Conservation (phyloP, 2,329 filamentous ascomycete genomes). For the Paraphoma sp. region DNA sequence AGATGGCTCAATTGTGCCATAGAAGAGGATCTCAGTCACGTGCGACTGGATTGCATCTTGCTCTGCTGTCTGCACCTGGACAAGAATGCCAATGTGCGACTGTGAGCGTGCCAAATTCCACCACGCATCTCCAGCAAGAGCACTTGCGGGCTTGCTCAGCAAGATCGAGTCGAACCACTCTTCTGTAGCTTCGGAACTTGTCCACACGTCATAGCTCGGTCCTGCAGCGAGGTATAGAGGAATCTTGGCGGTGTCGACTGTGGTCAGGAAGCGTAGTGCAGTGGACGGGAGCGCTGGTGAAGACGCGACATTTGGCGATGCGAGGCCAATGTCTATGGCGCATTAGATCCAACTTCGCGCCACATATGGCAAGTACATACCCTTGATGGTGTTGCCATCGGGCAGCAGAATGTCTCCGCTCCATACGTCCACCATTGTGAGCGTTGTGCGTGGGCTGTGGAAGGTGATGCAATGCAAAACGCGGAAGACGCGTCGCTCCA, state of each 20-base stretch:
- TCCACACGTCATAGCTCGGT: conserved; percentile 48
- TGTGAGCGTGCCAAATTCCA: conserved; percentile 47
- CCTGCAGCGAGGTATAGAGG: conserved; percentile 50
- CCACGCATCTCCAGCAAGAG: conserved; percentile 33
- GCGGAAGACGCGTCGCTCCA: conserved; percentile 20
- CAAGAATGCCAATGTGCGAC: conserved; percentile 50
- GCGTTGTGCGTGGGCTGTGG: neutral
- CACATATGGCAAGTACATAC: conserved; percentile 16
- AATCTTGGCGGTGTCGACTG: conserved; percentile 49
- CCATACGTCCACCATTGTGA: conserved; percentile 43
- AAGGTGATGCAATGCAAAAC: neutral
- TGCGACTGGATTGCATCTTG: conserved; percentile 11
- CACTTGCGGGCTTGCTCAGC: conserved; percentile 22
- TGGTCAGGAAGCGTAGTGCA: conserved; percentile 44
- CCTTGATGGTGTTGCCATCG: conserved; percentile 28
- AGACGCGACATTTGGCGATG: conserved; percentile 27
- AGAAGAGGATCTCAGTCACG: conserved; percentile 56
- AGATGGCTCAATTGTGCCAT: conserved; percentile 42
- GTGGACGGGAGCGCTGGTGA: conserved; percentile 18
- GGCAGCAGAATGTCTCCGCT: conserved; percentile 41
- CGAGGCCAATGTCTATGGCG: conserved; percentile 35
- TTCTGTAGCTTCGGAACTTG: conserved; percentile 40
- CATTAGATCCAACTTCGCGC: neutral
- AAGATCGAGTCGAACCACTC: conserved; percentile 50
- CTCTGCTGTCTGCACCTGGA: conserved; percentile 28